Evolutionary conservation across 2,329 filamentous ascomycete genomes (phyloP).

Genomic region (Xylariaceae sp.): DNA sequence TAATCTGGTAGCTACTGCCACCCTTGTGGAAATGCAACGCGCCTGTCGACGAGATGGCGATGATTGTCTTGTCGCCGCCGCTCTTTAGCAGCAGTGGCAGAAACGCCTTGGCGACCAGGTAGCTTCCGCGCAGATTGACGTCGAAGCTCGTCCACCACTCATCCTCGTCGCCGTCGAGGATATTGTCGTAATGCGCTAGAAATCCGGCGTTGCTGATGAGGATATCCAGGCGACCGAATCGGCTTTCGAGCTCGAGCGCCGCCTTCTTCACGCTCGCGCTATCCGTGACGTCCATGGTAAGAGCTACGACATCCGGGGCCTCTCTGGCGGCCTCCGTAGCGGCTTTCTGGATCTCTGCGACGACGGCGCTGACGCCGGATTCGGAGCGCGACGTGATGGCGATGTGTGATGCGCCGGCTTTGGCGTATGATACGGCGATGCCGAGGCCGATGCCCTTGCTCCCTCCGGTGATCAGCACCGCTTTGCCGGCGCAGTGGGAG

Average conservation of each 20-base stretch:
- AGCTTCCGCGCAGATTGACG: conserved; percentile 57
- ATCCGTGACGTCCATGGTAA: conserved; percentile 48
- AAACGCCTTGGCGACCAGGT: conserved; percentile 53
- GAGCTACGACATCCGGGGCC: conserved; percentile 48
- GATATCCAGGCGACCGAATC: conserved; percentile 48
- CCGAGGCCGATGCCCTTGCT: conserved; percentile 60
- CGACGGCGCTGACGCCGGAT: conserved; percentile 35
- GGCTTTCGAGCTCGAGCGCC: conserved; percentile 30
- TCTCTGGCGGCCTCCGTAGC: conserved; percentile 39
- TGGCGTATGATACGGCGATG: conserved; percentile 61
- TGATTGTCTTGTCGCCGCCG: conserved; percentile 47
- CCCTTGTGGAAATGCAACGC: conserved; percentile 44
- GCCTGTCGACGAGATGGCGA: conserved; percentile 55
- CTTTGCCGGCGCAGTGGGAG: conserved; percentile 45
- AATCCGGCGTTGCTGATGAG: conserved; percentile 53
- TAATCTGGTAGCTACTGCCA: conserved; percentile 51
- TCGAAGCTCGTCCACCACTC: conserved; percentile 56
- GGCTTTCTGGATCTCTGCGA: conserved; percentile 43
- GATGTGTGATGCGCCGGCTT: conserved; percentile 57
- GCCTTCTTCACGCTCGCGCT: conserved; percentile 42
- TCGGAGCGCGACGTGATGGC: conserved; percentile 58
- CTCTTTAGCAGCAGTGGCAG: conserved; percentile 51
- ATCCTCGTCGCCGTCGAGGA: conserved; percentile 46
- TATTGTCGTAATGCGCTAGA: conserved; percentile 43
- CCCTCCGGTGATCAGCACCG: conserved; percentile 60